Base-by-base conservation (phyloP, 495 filamentous ascomycete genomes). In the Clavariopsis aquatica region DNA sequence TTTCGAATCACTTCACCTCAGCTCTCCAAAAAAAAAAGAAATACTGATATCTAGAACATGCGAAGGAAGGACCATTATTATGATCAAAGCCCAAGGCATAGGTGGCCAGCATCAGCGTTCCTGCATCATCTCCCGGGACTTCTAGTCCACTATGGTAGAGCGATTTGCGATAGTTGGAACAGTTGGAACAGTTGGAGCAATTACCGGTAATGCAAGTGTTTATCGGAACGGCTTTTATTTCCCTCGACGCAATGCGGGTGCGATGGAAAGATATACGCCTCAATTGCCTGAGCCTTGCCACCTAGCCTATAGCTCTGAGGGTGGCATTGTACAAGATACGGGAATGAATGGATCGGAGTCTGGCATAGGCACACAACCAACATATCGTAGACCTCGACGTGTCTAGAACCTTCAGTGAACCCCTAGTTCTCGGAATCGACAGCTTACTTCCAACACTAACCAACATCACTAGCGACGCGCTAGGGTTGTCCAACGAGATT, bases 301-400 rank as follows among this genome's bases (percentile, higher is more conserved):
- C 59, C 4, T 67, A 74, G 58, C 68, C 72, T 12, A 61, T 54
- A 28, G 61, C 72, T 24, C 64, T 74, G 26, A 51, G 59, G 22
- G 62, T 65, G 8, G 72, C 70, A 17, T 46, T 74, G 28, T 24
- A n/a, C 13, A 66, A 71, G 54, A 69, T 74, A 49, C 60, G 68
- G 57, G 61, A 67, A 56, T 74, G 70, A 70, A 59, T 69, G 13
- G 57, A 65, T 20, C 8, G 23, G 8, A 56, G 54, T 26, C 38
- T 58, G 9, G 52, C 51, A 2, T 64, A 66, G 26, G 56, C 49
- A n/a, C 70, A 74, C 59, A 57, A 72, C 36, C 70, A 72, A 28
- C 56, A 72, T 1, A 52, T 69, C 27, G 72, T 74, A 56, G 72
- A 72, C 51, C 59, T 72, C n/a, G 65, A 69, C 36, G 52, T 54